phyloP scores from a whole-genome alignment of 2,329 filamentous ascomycete species.

The Cladorrhinum sp. region DNA sequence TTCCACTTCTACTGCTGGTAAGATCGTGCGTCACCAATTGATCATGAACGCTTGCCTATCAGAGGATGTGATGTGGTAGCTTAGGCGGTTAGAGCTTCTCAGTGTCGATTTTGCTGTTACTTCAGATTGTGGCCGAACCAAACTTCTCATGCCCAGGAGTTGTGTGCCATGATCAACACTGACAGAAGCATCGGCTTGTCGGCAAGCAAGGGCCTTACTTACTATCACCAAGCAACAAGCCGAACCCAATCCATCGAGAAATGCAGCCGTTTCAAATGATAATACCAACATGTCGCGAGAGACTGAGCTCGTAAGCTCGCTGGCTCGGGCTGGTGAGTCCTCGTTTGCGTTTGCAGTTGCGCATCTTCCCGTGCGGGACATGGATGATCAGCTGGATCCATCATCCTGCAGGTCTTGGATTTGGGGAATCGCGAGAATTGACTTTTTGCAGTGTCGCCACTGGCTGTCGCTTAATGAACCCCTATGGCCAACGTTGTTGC shows the following conservation, averaged over 20 bases:
- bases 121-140: not conserved
- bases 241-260: not conserved
- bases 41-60: no score
- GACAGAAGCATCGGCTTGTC: not conserved
- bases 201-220: not conserved
- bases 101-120: not conserved
- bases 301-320: no score
- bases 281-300: not conserved
- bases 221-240: not conserved
- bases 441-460: not conserved
- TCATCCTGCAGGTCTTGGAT: not conserved
- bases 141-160: not conserved
- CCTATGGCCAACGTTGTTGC: not conserved
- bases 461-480: not conserved
- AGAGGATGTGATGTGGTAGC: no score
- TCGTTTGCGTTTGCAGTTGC: not conserved
- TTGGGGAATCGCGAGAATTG: not conserved
- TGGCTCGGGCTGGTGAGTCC: not conserved
- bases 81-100: no score
- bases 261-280: not conserved
- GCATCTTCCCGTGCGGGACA: not conserved
- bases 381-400: not conserved
- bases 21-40: no score
- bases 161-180: not conserved
- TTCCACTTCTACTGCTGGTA: no score